Evolutionary conservation across 139 green algal genomes (phyloP).

Genomic region (Micromonas commoda): DNA sequence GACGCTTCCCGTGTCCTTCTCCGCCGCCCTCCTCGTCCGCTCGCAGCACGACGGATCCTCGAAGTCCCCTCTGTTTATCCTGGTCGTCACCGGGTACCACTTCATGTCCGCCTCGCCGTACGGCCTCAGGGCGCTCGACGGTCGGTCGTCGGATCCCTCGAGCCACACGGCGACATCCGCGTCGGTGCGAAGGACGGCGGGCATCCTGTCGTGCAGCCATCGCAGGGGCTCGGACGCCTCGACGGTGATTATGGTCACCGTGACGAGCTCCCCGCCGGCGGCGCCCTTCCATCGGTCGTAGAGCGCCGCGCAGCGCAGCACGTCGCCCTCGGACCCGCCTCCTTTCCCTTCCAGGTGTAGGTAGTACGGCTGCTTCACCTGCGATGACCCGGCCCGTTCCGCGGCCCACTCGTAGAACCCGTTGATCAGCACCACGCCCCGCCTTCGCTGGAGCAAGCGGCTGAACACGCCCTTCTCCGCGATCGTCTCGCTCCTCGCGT

Average conservation of each 20-base stretch:
- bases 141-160: neutral
- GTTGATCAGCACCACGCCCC: slow-evolving; percentile 62
- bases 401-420: slow-evolving; percentile 82
- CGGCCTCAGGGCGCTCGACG: neutral
- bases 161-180: slow-evolving; percentile 46
- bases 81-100: neutral
- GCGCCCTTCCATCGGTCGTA: slow-evolving; percentile 46
- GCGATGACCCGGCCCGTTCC: slow-evolving; percentile 21
- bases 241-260: slow-evolving; percentile 53
- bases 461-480: slow-evolving; percentile 59
- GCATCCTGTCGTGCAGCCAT: slow-evolving; percentile 76
- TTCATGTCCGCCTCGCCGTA: neutral
- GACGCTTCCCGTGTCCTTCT: neutral
- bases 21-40: neutral
- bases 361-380: slow-evolving; percentile 67
- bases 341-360: slow-evolving; percentile 39
- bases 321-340: neutral
- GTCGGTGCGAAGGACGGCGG: slow-evolving; percentile 52
- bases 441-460: slow-evolving; percentile 44
- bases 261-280: slow-evolving; percentile 37
- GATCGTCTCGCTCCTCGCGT: slow-evolving; percentile 54
- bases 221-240: slow-evolving; percentile 4
- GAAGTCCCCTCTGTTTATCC: neutral
- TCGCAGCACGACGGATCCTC: neutral
- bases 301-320: slow-evolving; percentile 56